These are phyloP conservation scores for Heterobasidion parviporum DNA, from an alignment of 1,284 basidiomycete genomes.

Conservation along the genomic window DNA sequence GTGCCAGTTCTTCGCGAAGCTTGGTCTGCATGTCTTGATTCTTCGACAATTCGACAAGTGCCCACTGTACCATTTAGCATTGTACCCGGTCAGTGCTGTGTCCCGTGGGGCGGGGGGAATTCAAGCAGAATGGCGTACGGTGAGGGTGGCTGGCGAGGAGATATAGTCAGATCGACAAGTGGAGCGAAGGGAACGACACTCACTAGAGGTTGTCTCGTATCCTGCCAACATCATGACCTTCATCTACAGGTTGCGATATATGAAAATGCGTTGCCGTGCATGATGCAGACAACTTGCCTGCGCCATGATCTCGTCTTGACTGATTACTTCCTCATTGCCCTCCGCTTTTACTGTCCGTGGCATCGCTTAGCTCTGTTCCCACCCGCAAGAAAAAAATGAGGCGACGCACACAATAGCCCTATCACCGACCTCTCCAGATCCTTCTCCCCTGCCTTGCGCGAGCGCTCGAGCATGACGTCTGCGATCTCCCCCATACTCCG, in stretches of 20 bases:
- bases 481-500: slow-evolving; percentile 37
- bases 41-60: neutral
- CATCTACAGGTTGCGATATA: slow-evolving; percentile 21
- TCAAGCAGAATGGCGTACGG: neutral
- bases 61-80: neutral
- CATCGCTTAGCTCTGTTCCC: neutral
- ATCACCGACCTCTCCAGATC: neutral
- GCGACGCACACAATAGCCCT: neutral
- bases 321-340: slow-evolving; percentile 16
- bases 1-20: neutral
- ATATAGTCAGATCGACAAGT: neutral
- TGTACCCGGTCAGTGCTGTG: too few species aligned
- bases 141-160: neutral
- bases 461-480: slow-evolving; percentile 35
- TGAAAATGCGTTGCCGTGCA: neutral
- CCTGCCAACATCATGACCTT: slow-evolving; percentile 30
- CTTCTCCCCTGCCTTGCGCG: slow-evolving; percentile 23
- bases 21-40: neutral
- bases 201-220: slow-evolving; percentile 35
- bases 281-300: neutral
- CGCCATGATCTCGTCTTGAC: neutral
- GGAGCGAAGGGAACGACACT: slow-evolving; percentile 6
- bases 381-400: neutral
- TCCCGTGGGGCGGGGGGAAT: too few species aligned
- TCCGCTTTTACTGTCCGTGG: slow-evolving; percentile 24